A percentile compares a stretch with the other conserved stretches of the same genome.
These are phyloP conservation scores for Metschnikowia gelsemii DNA, from an alignment of 805 yeast genomes.

Conservation along the genomic window DNA sequence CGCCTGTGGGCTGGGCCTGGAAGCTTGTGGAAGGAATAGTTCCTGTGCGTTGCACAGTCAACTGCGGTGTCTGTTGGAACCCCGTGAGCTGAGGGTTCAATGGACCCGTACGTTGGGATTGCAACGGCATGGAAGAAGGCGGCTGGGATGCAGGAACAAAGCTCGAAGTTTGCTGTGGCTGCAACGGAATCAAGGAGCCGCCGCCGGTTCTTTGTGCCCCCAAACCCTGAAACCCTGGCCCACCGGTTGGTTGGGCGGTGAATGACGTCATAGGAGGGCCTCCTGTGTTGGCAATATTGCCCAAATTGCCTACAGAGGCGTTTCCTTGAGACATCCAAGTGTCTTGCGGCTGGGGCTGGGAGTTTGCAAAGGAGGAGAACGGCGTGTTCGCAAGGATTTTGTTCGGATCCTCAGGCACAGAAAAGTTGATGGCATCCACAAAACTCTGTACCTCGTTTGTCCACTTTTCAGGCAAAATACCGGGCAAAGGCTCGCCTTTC, in stretches of 20 bases:
- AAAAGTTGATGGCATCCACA: constrained; percentile 83
- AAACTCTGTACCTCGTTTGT: constrained; percentile 83
- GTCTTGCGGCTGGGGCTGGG: constrained; percentile 12
- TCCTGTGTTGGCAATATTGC: neutral
- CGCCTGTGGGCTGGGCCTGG: constrained; percentile 21
- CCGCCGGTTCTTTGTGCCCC: constrained; percentile 45
- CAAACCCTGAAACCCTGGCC: constrained; percentile 23
- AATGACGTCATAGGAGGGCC: constrained; percentile 24
- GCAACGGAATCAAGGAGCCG: constrained; percentile 46
- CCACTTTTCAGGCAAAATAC: constrained; percentile 66
- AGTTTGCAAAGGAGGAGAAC: constrained; percentile 31
- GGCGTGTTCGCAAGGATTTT: constrained; percentile 46
- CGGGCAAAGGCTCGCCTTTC: constrained; percentile 77
- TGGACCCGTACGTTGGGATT: constrained; percentile 40
- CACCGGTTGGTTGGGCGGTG: constrained; percentile 43
- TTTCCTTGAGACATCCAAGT: constrained; percentile 21
- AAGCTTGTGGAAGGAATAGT: constrained; percentile 17
- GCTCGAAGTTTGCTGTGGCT: constrained; percentile 71
- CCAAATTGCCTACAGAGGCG: too few species aligned
- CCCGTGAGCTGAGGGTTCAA: constrained; percentile 26
- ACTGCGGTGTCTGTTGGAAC: constrained; percentile 10
- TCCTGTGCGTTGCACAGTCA: constrained; percentile 21
- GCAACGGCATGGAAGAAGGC: too few species aligned
- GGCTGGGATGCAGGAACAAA: constrained; percentile 42
- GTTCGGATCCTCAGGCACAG: constrained; percentile 59